phyloP scores from a whole-genome alignment of 1,284 basidiomycete genomes.

The Ceratobasidium sp. region DNA sequence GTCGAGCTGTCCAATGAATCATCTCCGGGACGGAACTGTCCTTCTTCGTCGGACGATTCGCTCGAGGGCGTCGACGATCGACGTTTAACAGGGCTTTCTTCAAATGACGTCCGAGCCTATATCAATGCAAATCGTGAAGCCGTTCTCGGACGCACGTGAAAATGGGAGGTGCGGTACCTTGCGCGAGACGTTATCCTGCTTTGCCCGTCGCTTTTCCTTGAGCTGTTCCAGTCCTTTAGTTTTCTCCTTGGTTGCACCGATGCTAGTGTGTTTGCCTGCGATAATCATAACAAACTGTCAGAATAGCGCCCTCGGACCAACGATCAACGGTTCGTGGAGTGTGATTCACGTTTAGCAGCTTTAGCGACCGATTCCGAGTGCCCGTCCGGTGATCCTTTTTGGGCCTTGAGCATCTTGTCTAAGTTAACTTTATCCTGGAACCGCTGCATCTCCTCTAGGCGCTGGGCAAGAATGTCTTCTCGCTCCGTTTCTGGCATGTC shows the following conservation, averaged over 20 bases:
- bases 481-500: slow-evolving; percentile 88
- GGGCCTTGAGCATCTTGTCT: slow-evolving; percentile 77
- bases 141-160: slow-evolving; percentile 56
- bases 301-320: slow-evolving; percentile 43
- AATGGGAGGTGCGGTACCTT: slow-evolving; percentile 45
- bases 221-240: slow-evolving; percentile 82
- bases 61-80: slow-evolving; percentile 63
- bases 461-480: slow-evolving; percentile 84
- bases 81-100: slow-evolving; percentile 50
- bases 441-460: slow-evolving; percentile 84
- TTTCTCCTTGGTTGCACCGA: slow-evolving; percentile 88
- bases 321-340: slow-evolving; percentile 21
- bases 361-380: slow-evolving; percentile 70
- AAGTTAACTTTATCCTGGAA: slow-evolving; percentile 80
- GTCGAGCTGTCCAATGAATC: slow-evolving; percentile 65
- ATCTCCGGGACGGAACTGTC: slow-evolving; percentile 74
- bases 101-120: slow-evolving; percentile 45
- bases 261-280: slow-evolving; percentile 77
- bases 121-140: slow-evolving; percentile 59
- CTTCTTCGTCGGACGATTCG: slow-evolving; percentile 73
- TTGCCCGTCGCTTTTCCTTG: slow-evolving; percentile 83
- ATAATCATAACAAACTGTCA: slow-evolving; percentile 11
- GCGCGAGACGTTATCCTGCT: slow-evolving; percentile 72
- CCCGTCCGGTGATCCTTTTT: slow-evolving; percentile 67
- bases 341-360: slow-evolving; percentile 79